phyloP scores from a whole-genome alignment of 2,329 filamentous ascomycete genomes.

The Ampelomyces quisqualis region DNA sequence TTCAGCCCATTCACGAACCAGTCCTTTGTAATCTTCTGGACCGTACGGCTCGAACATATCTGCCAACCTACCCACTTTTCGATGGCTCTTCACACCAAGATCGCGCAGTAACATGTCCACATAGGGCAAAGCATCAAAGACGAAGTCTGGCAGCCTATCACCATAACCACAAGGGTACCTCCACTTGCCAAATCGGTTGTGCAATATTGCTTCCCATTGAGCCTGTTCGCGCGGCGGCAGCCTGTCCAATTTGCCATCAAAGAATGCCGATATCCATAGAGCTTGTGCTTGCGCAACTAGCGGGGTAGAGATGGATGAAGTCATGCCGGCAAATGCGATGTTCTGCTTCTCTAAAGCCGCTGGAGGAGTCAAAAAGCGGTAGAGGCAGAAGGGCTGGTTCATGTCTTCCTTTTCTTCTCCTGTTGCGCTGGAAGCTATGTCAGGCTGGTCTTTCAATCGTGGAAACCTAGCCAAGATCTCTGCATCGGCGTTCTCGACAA shows the following conservation, averaged over 20 bases:
- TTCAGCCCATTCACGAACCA: constrained; percentile 21
- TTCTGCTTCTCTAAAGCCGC: not conserved
- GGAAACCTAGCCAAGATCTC: too few species aligned
- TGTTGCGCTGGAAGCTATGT: too few species aligned
- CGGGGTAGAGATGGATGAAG: constrained; percentile 42
- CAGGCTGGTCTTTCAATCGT: too few species aligned
- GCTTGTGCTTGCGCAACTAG: constrained; percentile 45
- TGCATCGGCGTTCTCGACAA: constrained; percentile 1
- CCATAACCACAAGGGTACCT: constrained; percentile 70
- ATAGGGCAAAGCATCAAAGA: constrained; percentile 35
- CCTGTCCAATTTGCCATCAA: constrained; percentile 53
- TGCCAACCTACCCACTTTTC: constrained; percentile 21
- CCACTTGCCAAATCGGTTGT: too few species aligned
- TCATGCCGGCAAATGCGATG: constrained; percentile 25
- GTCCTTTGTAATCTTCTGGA: constrained; percentile 26
- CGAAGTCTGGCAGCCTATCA: constrained; percentile 58
- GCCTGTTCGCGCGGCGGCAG: constrained; percentile 14
- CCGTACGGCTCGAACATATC: constrained; percentile 27
- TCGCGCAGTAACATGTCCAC: constrained; percentile 30
- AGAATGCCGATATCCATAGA: constrained; percentile 60
- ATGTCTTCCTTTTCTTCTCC: too few species aligned
- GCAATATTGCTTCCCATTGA: constrained; percentile 52
- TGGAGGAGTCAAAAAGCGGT: constrained; percentile 18
- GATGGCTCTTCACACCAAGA: constrained; percentile 19
- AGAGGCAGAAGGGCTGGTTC: constrained; percentile 39